These are phyloP conservation scores for Rhynchosporium graminicola DNA, from an alignment of 2,329 filamentous ascomycete species.

Conservation along the genomic window DNA sequence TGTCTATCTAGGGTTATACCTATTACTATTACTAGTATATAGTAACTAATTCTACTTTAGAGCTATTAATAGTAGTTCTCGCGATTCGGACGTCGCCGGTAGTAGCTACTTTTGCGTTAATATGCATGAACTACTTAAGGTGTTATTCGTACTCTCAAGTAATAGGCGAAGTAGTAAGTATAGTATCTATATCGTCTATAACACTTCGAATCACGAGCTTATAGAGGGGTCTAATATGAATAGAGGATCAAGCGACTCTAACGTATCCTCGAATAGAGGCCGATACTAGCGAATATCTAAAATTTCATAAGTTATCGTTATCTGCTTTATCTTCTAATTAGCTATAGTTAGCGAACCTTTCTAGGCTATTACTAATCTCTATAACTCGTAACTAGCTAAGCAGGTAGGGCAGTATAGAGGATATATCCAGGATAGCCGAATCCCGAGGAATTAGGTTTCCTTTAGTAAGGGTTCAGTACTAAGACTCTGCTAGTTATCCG, in stretches of 20 bases:
- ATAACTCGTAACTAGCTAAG: conserved; percentile 10
- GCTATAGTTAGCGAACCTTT: conserved; percentile 7
- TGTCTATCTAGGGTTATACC: conserved; percentile 5
- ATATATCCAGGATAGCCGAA: conserved; percentile 12
- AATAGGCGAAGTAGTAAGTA: conserved; percentile 1
- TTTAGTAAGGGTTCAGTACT: conserved; percentile 1
- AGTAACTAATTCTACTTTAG: conserved; percentile 3
- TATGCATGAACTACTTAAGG: conserved; percentile 5
- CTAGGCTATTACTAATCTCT: conserved; percentile 3
- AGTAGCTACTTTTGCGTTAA: conserved; percentile 2
- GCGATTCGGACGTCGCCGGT: background rate
- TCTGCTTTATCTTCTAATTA: conserved; percentile 8
- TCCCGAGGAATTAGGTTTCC: conserved; percentile 6
- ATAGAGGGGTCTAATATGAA: background rate
- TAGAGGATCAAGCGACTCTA: conserved; percentile 11
- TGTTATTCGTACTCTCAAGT: conserved; percentile 9
- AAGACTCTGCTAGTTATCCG: background rate
- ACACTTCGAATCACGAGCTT: conserved; percentile 10
- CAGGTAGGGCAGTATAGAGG: conserved; percentile 2
- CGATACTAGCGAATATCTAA: conserved; percentile 2
- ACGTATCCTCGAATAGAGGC: background rate
- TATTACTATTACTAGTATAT: background rate
- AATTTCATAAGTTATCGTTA: conserved; percentile 9
- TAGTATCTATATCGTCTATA: background rate
- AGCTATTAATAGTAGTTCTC: background rate